A percentile compares a stretch with the other conserved stretches of the same genome.
These are phyloP conservation scores for Penicillium samsonianum DNA, from an alignment of 495 filamentous ascomycete species.

Conservation along the genomic window DNA sequence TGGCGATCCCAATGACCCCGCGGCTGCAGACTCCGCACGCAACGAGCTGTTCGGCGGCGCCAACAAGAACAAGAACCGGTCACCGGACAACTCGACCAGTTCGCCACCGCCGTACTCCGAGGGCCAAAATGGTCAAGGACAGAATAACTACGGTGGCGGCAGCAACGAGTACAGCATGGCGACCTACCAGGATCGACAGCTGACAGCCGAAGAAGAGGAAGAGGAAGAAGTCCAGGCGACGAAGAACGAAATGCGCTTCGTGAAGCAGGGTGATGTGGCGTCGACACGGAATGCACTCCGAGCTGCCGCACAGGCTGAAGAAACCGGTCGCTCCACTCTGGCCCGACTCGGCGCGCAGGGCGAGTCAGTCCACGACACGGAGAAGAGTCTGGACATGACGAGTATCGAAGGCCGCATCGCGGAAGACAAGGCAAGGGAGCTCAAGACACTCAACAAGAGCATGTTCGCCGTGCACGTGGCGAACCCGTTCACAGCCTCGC, in stretches of 20 bases:
- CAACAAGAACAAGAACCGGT: slow-evolving; percentile 42
- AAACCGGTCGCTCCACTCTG: slow-evolving; percentile 69
- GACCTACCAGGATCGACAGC: slow-evolving; percentile 62
- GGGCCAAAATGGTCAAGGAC: slow-evolving; percentile 19
- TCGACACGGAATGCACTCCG: slow-evolving; percentile 69
- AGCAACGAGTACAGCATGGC: slow-evolving; percentile 59
- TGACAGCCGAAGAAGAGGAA: slow-evolving; percentile 75
- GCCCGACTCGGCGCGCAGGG: slow-evolving; percentile 71
- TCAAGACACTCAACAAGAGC: slow-evolving; percentile 74
- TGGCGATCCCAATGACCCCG: slow-evolving; percentile 54
- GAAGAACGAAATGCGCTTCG: slow-evolving; percentile 72
- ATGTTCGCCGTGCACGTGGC: slow-evolving; percentile 81
- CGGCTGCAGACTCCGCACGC: slow-evolving; percentile 52
- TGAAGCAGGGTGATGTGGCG: slow-evolving; percentile 73
- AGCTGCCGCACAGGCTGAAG: slow-evolving; percentile 66
- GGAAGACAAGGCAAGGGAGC: slow-evolving; percentile 70
- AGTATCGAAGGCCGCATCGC: slow-evolving; percentile 68
- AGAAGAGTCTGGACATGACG: slow-evolving; percentile 71
- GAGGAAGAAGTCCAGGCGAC: slow-evolving; percentile 67
- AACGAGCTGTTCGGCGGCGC: slow-evolving; percentile 68
- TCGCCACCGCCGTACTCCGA: slow-evolving; percentile 49
- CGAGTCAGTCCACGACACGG: slow-evolving; percentile 76
- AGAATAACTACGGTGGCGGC: slow-evolving; percentile 44
- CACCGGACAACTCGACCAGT: slow-evolving; percentile 42
- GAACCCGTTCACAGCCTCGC: slow-evolving; percentile 68